Evolutionary conservation across 352 stramenopile species (phyloP).

Genomic region (Thalassiosira tumida): DNA sequence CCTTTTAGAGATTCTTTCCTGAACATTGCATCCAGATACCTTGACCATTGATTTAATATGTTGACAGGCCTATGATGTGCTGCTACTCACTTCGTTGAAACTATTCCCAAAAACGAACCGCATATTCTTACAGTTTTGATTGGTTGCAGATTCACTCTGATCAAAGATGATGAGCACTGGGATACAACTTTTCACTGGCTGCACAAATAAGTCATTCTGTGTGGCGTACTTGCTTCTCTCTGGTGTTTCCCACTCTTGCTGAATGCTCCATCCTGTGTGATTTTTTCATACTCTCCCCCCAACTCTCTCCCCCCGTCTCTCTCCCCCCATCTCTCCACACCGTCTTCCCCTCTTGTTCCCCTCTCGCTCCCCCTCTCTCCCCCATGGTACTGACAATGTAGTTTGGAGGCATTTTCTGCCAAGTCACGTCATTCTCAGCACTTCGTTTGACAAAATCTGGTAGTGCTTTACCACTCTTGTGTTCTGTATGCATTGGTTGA

Average conservation of each 20-base stretch:
- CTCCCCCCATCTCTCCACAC: too few relatives aligned
- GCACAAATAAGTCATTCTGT: background rate
- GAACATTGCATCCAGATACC: background rate
- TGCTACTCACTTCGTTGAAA: background rate
- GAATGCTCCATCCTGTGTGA: constrained; percentile 1
- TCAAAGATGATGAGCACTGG: too few relatives aligned
- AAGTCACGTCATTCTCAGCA: background rate
- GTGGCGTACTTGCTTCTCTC: background rate
- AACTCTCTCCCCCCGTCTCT: background rate
- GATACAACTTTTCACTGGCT: too few relatives aligned
- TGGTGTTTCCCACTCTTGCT: background rate
- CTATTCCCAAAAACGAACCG: background rate
- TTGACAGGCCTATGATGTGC: background rate
- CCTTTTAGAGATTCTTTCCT: background rate
- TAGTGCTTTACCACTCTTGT: too few relatives aligned
- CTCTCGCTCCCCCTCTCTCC: background rate
- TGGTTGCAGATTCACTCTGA: background rate
- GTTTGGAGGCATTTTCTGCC: background rate
- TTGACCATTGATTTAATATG: background rate
- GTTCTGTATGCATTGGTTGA: background rate
- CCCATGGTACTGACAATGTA: background rate
- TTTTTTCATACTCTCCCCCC: background rate
- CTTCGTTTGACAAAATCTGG: background rate
- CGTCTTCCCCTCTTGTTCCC: background rate
- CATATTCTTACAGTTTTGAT: constrained; percentile 1